Percentiles rank a stretch among this genome's conserved stretches.
Evolutionary conservation across 768 basidiomycete genomes (phyloP).

Genomic region (Dentipellis sp.): DNA sequence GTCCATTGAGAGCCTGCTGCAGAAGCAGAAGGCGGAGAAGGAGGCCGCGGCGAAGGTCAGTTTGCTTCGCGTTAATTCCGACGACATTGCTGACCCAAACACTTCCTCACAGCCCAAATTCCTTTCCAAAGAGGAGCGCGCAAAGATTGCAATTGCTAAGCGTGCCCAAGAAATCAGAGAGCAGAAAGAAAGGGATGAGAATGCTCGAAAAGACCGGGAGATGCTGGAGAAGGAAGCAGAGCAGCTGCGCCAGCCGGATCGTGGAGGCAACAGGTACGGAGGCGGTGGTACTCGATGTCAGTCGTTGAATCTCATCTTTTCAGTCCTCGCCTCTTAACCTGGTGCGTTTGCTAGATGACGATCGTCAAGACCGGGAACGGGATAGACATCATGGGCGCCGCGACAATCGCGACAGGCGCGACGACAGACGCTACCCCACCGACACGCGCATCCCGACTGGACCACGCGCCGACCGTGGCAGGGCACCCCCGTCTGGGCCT

Average conservation of each 20-base stretch:
- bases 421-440: conserved; percentile 28
- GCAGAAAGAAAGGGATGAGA: conserved; percentile 59
- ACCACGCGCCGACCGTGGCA: conserved; percentile 68
- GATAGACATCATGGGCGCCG: conserved; percentile 16
- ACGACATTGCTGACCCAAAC: not conserved
- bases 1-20: conserved; percentile 80
- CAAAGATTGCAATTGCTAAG: conserved; percentile 79
- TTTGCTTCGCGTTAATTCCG: conserved; percentile 5
- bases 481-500: conserved; percentile 26
- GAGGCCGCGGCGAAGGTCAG: conserved; percentile 82
- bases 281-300: conserved; percentile 33
- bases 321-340: conserved; percentile 4
- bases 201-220: conserved; percentile 51
- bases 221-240: conserved; percentile 70
- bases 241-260: conserved; percentile 41
- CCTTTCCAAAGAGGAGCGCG: conserved; percentile 86
- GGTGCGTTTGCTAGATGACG: conserved; percentile 24
- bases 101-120: conserved; percentile 69
- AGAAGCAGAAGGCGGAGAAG: conserved; percentile 82
- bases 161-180: conserved; percentile 76
- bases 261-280: conserved; percentile 32
- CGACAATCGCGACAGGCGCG: conserved; percentile 24
- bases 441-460: conserved; percentile 71
- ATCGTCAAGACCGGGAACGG: conserved; percentile 21
- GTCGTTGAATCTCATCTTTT: conserved; percentile 15